A percentile compares a stretch with the other conserved stretches of the same genome.
These are phyloP conservation scores for Helenozyma baotianmanensis DNA, from an alignment of 805 yeast genomes.

Conservation along the genomic window DNA sequence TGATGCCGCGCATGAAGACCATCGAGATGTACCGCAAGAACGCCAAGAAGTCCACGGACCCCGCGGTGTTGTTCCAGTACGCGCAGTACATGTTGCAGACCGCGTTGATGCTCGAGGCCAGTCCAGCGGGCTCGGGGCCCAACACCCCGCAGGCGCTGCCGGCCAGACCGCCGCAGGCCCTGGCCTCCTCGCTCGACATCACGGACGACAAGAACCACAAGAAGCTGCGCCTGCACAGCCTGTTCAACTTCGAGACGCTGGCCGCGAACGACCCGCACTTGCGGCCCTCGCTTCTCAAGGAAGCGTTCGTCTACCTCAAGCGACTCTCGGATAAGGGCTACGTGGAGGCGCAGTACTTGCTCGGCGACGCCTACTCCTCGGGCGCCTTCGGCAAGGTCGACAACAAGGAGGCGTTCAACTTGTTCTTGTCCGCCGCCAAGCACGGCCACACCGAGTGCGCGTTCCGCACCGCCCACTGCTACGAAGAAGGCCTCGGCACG, in stretches of 20 bases:
- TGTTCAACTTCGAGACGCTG: not conserved
- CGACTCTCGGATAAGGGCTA: slow-evolving; percentile 75
- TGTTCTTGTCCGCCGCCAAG: slow-evolving; percentile 88
- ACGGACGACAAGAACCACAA: too few relatives aligned
- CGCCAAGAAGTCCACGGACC: slow-evolving; percentile 81
- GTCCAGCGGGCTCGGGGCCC: not conserved
- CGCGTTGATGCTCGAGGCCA: slow-evolving; percentile 43
- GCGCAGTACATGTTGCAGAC: slow-evolving; percentile 89
- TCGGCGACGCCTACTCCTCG: slow-evolving; percentile 85
- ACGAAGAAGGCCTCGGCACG: slow-evolving; percentile 91
- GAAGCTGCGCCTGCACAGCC: too few relatives aligned
- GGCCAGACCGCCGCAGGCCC: not conserved
- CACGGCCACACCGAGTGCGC: slow-evolving; percentile 91
- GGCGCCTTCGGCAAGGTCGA: slow-evolving; percentile 83
- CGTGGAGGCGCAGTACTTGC: slow-evolving; percentile 83
- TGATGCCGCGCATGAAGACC: slow-evolving; percentile 76
- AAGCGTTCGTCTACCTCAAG: slow-evolving; percentile 67
- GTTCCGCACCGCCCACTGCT: slow-evolving; percentile 85
- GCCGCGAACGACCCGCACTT: slow-evolving; percentile 21
- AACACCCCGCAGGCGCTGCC: not conserved
- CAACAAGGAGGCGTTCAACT: slow-evolving; percentile 64
- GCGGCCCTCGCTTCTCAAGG: slow-evolving; percentile 62
- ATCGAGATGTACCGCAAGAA: slow-evolving; percentile 82
- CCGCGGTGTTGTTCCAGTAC: slow-evolving; percentile 80
- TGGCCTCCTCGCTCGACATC: too few relatives aligned